Percentiles rank a stretch among this genome's conserved stretches.
Conservation (phyloP, 2,329 filamentous ascomycete genomes). For the Geosmithia morbida region DNA sequence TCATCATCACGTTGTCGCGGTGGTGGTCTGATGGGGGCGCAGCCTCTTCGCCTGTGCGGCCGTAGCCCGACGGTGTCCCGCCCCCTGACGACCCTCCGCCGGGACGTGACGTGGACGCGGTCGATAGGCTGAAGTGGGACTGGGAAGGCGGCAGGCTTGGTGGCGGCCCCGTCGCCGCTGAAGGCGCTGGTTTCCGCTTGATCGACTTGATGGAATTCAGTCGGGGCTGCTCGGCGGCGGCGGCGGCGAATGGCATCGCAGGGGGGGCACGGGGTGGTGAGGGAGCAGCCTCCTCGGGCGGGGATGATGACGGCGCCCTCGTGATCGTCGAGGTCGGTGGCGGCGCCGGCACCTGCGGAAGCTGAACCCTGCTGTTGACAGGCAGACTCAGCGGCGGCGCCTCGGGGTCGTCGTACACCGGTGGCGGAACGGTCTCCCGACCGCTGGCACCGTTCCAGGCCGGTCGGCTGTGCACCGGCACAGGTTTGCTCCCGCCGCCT, state of each 20-base stretch:
- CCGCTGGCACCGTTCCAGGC: conserved; percentile 65
- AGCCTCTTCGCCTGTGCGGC: not conserved
- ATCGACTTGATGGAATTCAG: not conserved
- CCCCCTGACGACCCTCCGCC: not conserved
- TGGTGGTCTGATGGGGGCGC: not conserved
- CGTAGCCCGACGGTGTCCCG: not conserved
- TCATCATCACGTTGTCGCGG: not conserved
- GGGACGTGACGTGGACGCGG: not conserved
- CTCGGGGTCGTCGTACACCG: conserved; percentile 41
- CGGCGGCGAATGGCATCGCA: no score
- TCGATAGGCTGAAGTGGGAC: not conserved
- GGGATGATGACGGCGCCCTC: not conserved
- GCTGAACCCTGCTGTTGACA: not conserved
- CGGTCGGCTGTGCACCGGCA: conserved; percentile 28
- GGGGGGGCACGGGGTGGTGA: not conserved
- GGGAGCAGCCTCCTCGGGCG: not conserved
- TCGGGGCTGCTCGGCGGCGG: not conserved
- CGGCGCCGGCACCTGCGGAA: no score
- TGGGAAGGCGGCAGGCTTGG: not conserved
- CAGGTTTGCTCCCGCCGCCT: conserved; percentile 18
- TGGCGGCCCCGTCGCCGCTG: no score
- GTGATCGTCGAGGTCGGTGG: not conserved
- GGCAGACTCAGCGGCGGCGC: not conserved
- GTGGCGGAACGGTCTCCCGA: conserved; percentile 46
- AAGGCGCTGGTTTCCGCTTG: not conserved